These are phyloP conservation scores for Tylopilus rubrobrunneus DNA, from an alignment of 768 basidiomycete genomes.

Conservation along the genomic window DNA sequence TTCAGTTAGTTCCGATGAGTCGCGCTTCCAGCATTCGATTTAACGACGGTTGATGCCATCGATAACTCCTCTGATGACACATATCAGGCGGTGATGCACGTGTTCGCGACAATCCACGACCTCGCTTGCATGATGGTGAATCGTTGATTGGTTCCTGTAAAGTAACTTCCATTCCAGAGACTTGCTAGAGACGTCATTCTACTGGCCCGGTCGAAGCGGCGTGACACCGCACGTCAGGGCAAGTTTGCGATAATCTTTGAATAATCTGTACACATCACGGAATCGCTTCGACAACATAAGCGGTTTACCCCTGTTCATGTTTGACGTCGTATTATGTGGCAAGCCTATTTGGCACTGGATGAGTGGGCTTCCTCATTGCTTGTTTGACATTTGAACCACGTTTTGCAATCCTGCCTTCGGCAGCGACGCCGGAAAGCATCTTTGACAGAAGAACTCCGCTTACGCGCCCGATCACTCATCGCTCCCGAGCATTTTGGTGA, in stretches of 20 bases:
- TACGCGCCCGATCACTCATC: neutral
- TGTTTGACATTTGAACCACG: neutral
- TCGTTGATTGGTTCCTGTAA: neutral
- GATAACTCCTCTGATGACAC: neutral
- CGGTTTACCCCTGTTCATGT: neutral
- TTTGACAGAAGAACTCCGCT: neutral
- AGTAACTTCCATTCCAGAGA: no score
- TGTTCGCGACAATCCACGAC: neutral
- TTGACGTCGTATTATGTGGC: neutral
- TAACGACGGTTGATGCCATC: no score
- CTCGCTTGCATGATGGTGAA: neutral
- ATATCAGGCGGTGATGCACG: neutral
- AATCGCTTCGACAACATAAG: neutral
- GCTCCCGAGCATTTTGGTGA: neutral
- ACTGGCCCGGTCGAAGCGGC: no score
- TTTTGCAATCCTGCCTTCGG: neutral
- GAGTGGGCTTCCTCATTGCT: neutral
- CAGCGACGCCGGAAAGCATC: neutral
- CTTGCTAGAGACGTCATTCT: no score
- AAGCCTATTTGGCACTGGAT: neutral
- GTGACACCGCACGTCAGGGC: neutral
- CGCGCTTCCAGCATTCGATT: neutral
- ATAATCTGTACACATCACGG: neutral
- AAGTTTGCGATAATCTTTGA: no score
- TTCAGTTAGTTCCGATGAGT: neutral